Base-by-base conservation (phyloP, 345 rosid genomes). In the Dovyalis caffra region DNA sequence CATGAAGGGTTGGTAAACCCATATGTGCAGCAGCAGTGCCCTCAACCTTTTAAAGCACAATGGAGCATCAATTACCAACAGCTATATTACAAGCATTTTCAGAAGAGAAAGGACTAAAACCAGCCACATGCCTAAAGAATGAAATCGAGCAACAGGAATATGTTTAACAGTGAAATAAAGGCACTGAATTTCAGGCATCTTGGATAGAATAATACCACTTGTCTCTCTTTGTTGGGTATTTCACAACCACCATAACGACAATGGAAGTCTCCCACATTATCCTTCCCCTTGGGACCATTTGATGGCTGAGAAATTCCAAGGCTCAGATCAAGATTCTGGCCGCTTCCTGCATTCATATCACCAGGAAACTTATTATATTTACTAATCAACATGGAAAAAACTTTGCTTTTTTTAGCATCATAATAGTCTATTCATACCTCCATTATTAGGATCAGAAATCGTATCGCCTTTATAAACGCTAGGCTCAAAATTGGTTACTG, bases 401-500 rank as follows among this genome's bases (percentile, higher is more conserved):
- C 67, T 4, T 21, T 0, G 8, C 3, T 5, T 33, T 20, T 32
- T 32, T 33, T 62, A 69, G 34, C 6, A 68, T 14, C 7, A 15
- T 34, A 34, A 47, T 26, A 25, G 31, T 64, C 34, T 15, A 32
- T 64, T 68, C 67, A 37, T 81, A 91, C 99, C 97, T 88, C 85
- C 82, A 58, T 76, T 77, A 40, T 70, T 79, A 73, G 82, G 69
- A 77, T 78, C 86, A 31, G 82, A 74, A 72, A 64, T 66, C 51
- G 70, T 85, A 66, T 87, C 88, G 58, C 92, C 87, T 71, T 88
- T 85, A 82, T 87, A 88, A 53, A 87, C 66, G 68, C 90, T 83
- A 16, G 89, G 77, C 77, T 90, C 76, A 47, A 80, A 75, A 61
- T 71, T 80, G 45, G 79, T 74, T n/a, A 65, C 79, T 4, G 79